Percentiles rank a stretch among this genome's conserved stretches.
phyloP scores from a whole-genome alignment of 495 filamentous ascomycete species.

The Podospora conica region DNA sequence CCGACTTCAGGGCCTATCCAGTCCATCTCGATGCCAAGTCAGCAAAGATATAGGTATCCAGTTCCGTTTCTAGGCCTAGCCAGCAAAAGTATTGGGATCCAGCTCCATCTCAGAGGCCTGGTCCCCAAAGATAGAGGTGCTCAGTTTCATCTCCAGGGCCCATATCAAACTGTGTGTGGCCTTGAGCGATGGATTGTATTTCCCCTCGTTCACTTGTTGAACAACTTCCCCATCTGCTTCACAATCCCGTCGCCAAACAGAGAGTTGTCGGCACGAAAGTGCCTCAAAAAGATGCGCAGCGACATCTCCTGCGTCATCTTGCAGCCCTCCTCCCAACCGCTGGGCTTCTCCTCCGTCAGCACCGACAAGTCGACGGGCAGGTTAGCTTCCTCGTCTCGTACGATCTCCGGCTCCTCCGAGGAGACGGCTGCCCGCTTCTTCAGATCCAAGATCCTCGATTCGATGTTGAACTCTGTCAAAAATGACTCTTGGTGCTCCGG shows the following conservation, averaged over 20 bases:
- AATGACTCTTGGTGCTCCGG: background rate
- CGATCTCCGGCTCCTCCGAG: constrained; percentile 2
- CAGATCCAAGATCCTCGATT: background rate
- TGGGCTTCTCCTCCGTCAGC: constrained; percentile 8
- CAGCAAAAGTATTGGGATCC: no score
- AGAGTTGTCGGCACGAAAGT: background rate
- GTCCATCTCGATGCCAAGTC: no score
- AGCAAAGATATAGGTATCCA: no score
- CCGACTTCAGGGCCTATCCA: no score
- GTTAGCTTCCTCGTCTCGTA: background rate
- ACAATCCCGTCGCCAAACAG: constrained; percentile 4
- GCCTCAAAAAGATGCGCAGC: constrained; percentile 6
- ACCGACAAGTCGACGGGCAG: constrained; percentile 7
- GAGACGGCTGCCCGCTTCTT: background rate
- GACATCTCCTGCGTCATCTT: constrained; percentile 11
- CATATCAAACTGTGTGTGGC: no score
- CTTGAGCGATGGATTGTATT: no score
- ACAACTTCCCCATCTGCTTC: constrained; percentile 6
- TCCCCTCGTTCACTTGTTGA: constrained; percentile 7
- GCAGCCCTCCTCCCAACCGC: background rate
- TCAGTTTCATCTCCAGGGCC: no score
- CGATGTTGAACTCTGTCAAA: background rate
- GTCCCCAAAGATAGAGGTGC: no score
- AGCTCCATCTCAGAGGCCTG: no score
- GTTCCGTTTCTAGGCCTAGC: no score